A percentile compares a stretch with the other conserved stretches of the same genome.
phyloP scores from a whole-genome alignment of 2,329 filamentous ascomycete species.

The Coccinonectria pachysandricola region DNA sequence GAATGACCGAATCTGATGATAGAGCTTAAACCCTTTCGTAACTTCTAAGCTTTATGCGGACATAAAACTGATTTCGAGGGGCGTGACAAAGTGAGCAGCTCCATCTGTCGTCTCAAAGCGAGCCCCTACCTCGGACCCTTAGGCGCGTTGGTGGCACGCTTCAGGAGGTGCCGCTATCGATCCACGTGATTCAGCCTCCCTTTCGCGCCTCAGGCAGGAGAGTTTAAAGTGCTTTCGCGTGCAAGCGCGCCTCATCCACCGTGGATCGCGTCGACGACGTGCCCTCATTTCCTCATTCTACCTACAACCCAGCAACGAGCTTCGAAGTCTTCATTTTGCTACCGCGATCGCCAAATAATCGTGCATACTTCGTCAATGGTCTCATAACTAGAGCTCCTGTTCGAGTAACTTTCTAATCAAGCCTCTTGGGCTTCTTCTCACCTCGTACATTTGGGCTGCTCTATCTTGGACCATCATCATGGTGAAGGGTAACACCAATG shows the following conservation, averaged over 20 bases:
- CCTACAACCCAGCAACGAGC: conserved; percentile 15
- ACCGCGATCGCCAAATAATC: conserved; percentile 7
- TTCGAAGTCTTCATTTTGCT: conserved; percentile 7
- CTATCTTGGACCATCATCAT: conserved; percentile 31
- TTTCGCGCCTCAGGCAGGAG: conserved; percentile 25
- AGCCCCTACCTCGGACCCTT: too few species aligned
- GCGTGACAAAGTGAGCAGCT: too few species aligned
- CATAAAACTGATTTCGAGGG: too few species aligned
- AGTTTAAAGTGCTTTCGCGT: conserved; percentile 31
- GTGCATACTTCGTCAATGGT: conserved; percentile 4
- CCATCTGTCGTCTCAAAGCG: too few species aligned
- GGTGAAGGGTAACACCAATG: conserved; percentile 37
- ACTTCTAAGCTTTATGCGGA: conserved; percentile 15
- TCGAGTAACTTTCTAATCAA: too few species aligned
- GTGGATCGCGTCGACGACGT: conserved; percentile 27
- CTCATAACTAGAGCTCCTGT: too few species aligned
- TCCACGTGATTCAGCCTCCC: conserved; percentile 24
- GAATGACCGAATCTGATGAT: too few species aligned
- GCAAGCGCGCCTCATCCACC: conserved; percentile 25
- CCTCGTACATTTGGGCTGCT: too few species aligned
- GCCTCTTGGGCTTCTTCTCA: too few species aligned
- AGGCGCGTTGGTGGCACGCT: conserved; percentile 14
- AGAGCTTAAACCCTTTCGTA: too few species aligned
- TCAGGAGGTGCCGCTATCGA: too few species aligned
- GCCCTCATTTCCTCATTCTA: conserved; percentile 21